phyloP scores from a whole-genome alignment of 805 yeast genomes.

The Wickerhamiella spandovensis region DNA sequence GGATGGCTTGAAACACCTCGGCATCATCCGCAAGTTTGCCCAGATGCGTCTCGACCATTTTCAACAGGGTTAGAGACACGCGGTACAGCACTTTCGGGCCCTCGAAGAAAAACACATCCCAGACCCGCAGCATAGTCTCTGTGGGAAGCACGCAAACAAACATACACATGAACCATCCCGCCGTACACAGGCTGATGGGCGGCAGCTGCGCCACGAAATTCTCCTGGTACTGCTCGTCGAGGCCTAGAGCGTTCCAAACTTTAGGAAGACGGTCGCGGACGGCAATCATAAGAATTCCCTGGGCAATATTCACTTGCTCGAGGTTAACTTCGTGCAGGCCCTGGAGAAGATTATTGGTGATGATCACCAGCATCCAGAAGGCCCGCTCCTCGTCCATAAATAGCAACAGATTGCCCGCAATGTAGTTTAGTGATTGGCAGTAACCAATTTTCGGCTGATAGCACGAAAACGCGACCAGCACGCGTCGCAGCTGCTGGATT shows the following conservation, averaged over 20 bases:
- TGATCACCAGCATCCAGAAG: conserved; percentile 90
- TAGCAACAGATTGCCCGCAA: conserved; percentile 72
- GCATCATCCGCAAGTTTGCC: conserved; percentile 31
- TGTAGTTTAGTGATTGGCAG: conserved; percentile 87
- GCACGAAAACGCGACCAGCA: conserved; percentile 68
- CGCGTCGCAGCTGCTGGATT: conserved; percentile 63
- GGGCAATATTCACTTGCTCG: conserved; percentile 92
- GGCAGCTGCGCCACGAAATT: conserved; percentile 60
- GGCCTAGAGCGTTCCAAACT: conserved; percentile 49
- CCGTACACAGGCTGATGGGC: conserved; percentile 83
- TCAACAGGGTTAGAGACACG: conserved; percentile 65
- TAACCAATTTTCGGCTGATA: conserved; percentile 87
- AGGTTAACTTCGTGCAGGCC: conserved; percentile 81
- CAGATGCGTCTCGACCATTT: conserved; percentile 57
- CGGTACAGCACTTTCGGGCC: conserved; percentile 80
- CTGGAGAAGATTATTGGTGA: conserved; percentile 74
- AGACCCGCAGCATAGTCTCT: conserved; percentile 73
- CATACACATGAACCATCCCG: conserved; percentile 97
- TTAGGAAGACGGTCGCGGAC: conserved; percentile 72
- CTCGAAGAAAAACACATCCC: conserved; percentile 93
- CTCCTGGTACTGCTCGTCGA: conserved; percentile 30
- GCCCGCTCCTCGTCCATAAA: conserved; percentile 84
- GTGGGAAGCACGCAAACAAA: conserved; percentile 83
- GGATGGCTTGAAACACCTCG: conserved; percentile 73
- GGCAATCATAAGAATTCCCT: conserved; percentile 84